Base-by-base conservation (phyloP, 768 basidiomycete species). In the Podaxis sp. region DNA sequence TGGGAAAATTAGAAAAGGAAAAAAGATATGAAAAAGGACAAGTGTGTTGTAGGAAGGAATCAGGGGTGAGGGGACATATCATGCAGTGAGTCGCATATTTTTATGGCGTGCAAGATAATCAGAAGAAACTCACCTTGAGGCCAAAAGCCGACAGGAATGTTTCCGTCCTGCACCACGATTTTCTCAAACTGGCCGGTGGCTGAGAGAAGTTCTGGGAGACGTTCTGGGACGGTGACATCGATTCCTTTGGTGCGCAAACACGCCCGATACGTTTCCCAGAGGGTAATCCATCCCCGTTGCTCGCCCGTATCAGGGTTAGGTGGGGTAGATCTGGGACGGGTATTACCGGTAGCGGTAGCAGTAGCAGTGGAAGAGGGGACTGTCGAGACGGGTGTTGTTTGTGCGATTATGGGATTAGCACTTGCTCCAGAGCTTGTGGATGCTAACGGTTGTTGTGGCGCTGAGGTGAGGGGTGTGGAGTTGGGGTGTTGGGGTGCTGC, bases 71-170 rank as follows among this genome's bases (percentile, higher is more conserved):
- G 20, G 11, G 49, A 30, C 3, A 4, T 11, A 26, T n/a, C 37
- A 12, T 2, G 20, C 15, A 38, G 40, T 40, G 28, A 40, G 40
- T 46, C 22, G 1, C 38, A 44, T 15, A 46, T 17, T 24, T 17
- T 56, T 41, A 4, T 46, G 33, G 40, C 24, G 28, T 20, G n/a
- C 36, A 20, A n/a, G 36, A n/a, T 20, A 44, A 44, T 53, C 50
- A 20, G 26, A 41, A 8, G 24, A 53, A 54, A 63, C 73, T 61
- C 63, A 85, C 88, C 87, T 77, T 77, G 78, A 30, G 86, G 87
- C 86, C 86, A 87, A 67, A 86, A 88, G 15, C 88, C 88, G 53
- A 90, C 82, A 30, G 89, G 88, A 62, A 89, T 80, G 66, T 84
- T 81, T 7, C 84, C 87, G 64, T 86, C 83, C 61, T 80, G 79